Evolutionary conservation across 2,329 filamentous ascomycete species (phyloP).

Genomic region (Penicillium sp.): DNA sequence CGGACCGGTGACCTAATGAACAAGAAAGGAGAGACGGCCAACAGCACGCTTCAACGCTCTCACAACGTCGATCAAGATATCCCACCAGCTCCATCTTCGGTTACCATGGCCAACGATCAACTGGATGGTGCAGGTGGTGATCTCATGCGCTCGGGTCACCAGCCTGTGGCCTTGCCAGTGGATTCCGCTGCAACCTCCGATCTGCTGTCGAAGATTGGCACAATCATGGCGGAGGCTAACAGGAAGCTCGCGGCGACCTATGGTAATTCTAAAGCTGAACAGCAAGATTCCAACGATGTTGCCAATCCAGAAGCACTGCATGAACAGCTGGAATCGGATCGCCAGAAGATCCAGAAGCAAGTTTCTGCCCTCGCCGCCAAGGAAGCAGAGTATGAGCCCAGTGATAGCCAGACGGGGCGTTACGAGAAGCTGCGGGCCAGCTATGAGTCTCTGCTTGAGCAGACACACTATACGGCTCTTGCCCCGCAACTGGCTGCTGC

Average conservation of each 20-base stretch:
- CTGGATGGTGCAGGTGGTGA: conserved; percentile 27
- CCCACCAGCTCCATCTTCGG: conserved; percentile 67
- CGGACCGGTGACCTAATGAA: conserved; percentile 74
- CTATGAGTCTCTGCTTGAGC: conserved; percentile 44
- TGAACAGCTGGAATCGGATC: conserved; percentile 43
- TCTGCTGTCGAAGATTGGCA: conserved; percentile 64
- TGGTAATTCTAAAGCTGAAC: conserved; percentile 61
- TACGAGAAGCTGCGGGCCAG: conserved; percentile 36
- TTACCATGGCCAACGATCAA: conserved; percentile 39
- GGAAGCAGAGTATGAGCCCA: conserved; percentile 34
- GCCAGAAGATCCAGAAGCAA: conserved; percentile 42
- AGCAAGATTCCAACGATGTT: conserved; percentile 47
- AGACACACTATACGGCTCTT: conserved; percentile 39
- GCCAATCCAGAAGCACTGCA: conserved; percentile 41
- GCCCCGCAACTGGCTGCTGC: conserved; percentile 27
- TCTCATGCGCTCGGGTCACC: conserved; percentile 29
- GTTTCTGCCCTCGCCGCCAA: conserved; percentile 33
- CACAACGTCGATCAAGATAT: conserved; percentile 65
- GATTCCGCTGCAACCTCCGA: conserved; percentile 59
- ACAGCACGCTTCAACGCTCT: conserved; percentile 70
- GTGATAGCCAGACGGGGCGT: conserved; percentile 37
- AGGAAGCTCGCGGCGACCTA: conserved; percentile 58
- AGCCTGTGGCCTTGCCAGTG: conserved; percentile 35
- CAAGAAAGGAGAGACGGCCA: conserved; percentile 72
- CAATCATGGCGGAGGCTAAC: conserved; percentile 67